phyloP scores from a whole-genome alignment of 345 rosid genomes.

The Sisymbrium altissimum region DNA sequence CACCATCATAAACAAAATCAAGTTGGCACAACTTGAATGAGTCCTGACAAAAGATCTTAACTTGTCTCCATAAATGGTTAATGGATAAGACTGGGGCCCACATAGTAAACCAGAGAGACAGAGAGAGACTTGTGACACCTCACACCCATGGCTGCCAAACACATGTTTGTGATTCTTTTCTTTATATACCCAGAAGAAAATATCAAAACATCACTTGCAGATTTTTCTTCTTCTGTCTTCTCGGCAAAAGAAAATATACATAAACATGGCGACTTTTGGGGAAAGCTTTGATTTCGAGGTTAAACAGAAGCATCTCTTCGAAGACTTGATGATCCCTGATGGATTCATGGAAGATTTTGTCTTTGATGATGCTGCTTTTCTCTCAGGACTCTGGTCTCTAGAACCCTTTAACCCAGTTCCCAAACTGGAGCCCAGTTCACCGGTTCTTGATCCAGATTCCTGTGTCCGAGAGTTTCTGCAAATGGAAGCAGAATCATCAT shows the following conservation, averaged over 20 bases:
- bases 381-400: constrained; percentile 36
- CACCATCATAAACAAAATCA: constrained; percentile 23
- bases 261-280: constrained; percentile 35
- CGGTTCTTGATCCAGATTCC: constrained; percentile 25
- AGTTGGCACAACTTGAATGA: constrained; percentile 30
- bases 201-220: constrained; percentile 15
- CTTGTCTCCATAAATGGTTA: constrained; percentile 27
- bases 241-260: background rate
- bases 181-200: constrained; percentile 17
- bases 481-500: constrained; percentile 26
- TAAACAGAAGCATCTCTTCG: constrained; percentile 53
- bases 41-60: constrained; percentile 32
- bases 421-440: constrained; percentile 40
- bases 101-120: constrained; percentile 5
- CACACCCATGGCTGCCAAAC: constrained; percentile 19
- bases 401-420: constrained; percentile 31
- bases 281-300: constrained; percentile 43
- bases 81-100: constrained; percentile 29
- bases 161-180: constrained; percentile 20
- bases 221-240: background rate
- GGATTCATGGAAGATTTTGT: constrained; percentile 35
- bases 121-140: constrained; percentile 17
- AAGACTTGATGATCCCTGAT: constrained; percentile 49
- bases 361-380: constrained; percentile 26
- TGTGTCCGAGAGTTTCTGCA: constrained; percentile 22